A percentile compares a stretch with the other conserved stretches of the same genome.
Evolutionary conservation across 2,329 filamentous ascomycete species (phyloP).

Genomic region (Metarhizium humberi): DNA sequence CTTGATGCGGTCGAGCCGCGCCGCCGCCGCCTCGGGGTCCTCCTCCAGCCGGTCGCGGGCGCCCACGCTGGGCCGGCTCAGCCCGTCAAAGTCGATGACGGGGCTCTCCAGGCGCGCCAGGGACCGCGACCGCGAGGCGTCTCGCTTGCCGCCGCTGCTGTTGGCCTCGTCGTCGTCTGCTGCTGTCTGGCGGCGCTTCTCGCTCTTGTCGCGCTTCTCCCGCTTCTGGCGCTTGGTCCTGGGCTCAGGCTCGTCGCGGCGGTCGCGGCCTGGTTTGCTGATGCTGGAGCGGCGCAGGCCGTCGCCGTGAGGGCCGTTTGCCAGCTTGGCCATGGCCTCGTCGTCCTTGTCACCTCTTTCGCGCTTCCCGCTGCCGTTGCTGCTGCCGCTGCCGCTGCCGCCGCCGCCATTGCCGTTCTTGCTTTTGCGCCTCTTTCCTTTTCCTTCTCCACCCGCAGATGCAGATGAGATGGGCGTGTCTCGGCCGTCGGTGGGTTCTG

Average conservation of each 20-base stretch:
- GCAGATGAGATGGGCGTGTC: slow-evolving; percentile 3
- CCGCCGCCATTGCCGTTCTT: background rate
- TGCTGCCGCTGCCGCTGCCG: too few species aligned
- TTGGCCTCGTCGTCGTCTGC: background rate
- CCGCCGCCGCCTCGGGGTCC: background rate
- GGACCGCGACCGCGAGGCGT: background rate
- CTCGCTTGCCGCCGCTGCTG: background rate
- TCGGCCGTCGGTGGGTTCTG: slow-evolving; percentile 3
- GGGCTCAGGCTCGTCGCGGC: slow-evolving; percentile 6
- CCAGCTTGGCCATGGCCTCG: background rate
- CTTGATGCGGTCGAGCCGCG: background rate
- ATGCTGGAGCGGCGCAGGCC: slow-evolving; percentile 6
- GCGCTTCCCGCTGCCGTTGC: slow-evolving; percentile 1
- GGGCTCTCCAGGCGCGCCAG: background rate
- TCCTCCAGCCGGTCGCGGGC: background rate
- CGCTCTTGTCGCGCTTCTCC: background rate
- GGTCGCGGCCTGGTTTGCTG: slow-evolving; percentile 6
- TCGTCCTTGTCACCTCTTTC: background rate
- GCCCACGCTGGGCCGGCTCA: background rate
- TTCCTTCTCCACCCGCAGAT: background rate
- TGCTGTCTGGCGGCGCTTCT: background rate
- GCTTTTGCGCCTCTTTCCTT: slow-evolving; percentile 6
- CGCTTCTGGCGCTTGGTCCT: slow-evolving; percentile 5
- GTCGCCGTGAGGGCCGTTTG: slow-evolving; percentile 2
- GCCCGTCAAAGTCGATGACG: background rate